Percentiles rank a stretch among this genome's conserved stretches.
Evolutionary conservation across 495 filamentous ascomycete genomes (phyloP).

Genomic region (Aspergillus steynii): DNA sequence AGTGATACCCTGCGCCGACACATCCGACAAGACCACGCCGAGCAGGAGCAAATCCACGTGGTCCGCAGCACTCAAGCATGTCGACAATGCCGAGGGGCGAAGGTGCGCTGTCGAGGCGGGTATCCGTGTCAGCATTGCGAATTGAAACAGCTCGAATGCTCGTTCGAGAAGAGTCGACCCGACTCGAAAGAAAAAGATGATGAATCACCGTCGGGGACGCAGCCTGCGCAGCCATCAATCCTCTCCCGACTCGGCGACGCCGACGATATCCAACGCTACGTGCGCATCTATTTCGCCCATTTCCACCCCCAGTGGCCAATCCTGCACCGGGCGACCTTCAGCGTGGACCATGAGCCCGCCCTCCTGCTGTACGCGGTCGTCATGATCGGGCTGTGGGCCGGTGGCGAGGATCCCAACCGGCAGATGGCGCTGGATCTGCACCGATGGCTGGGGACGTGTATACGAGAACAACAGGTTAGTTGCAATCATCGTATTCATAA

Average conservation of each 20-base stretch:
- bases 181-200: neutral
- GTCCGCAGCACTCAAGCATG: constrained; percentile 10
- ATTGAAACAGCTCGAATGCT: neutral
- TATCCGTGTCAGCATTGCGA: constrained; percentile 10
- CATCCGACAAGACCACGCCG: constrained; percentile 13
- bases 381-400: constrained; percentile 17
- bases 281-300: constrained; percentile 12
- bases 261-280: constrained; percentile 2
- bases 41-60: neutral
- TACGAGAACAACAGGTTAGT: constrained; percentile 12
- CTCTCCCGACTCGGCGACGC: neutral
- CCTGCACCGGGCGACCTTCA: constrained; percentile 16
- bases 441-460: constrained; percentile 5
- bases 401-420: neutral
- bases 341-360: constrained; percentile 10
- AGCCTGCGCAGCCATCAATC: neutral
- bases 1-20: constrained; percentile 18
- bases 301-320: constrained; percentile 18
- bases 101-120: constrained; percentile 14
- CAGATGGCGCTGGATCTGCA: constrained; percentile 13
- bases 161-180: neutral
- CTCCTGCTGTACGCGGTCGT: constrained; percentile 12
- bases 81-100: constrained; percentile 8
- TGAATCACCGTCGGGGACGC: neutral
- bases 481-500: neutral